A percentile compares a stretch with the other conserved stretches of the same genome.
phyloP scores from a whole-genome alignment of 2,329 filamentous ascomycete species.

The Zelopaecilomyces penicillatus region DNA sequence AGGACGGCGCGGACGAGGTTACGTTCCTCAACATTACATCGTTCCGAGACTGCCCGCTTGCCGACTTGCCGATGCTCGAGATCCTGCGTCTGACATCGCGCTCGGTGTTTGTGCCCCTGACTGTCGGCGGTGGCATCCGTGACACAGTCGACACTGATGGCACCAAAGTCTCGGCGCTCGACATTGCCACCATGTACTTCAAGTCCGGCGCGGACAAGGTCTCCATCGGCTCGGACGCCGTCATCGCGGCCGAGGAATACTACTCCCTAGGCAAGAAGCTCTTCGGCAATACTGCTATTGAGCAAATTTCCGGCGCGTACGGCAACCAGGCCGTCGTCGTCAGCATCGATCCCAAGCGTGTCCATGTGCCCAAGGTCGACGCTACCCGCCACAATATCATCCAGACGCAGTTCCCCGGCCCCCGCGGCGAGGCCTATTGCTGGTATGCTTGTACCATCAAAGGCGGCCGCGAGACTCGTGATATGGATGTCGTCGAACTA shows the following conservation, averaged over 20 bases:
- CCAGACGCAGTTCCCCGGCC: slow-evolving; percentile 59
- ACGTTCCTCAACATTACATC: slow-evolving; percentile 98
- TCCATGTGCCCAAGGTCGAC: slow-evolving; percentile 68
- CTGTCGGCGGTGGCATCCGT: slow-evolving; percentile 89
- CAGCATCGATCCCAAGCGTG: slow-evolving; percentile 83
- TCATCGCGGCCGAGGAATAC: slow-evolving; percentile 87
- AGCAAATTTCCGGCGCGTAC: slow-evolving; percentile 88
- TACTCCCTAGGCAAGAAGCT: slow-evolving; percentile 61
- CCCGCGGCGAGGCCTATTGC: slow-evolving; percentile 70
- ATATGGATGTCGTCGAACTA: slow-evolving; percentile 86
- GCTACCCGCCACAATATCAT: slow-evolving; percentile 68
- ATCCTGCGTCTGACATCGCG: slow-evolving; percentile 77
- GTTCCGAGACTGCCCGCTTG: slow-evolving; percentile 89
- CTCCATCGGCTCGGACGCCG: slow-evolving; percentile 90
- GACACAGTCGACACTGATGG: slow-evolving; percentile 88
- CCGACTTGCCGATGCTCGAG: slow-evolving; percentile 93
- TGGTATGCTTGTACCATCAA: slow-evolving; percentile 99
- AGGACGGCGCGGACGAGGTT: slow-evolving; percentile 92
- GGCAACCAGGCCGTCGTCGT: slow-evolving; percentile 96
- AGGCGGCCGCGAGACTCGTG: slow-evolving; percentile 86
- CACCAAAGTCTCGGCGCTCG: slow-evolving; percentile 75
- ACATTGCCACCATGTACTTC: slow-evolving; percentile 96
- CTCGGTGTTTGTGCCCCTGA: slow-evolving; percentile 92
- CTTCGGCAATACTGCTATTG: slow-evolving; percentile 80
- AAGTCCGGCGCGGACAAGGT: slow-evolving; percentile 95